Percentiles rank a stretch among this genome's conserved stretches.
These are phyloP conservation scores for Aspergillus egyptiacus DNA, from an alignment of 495 filamentous ascomycete genomes.

Conservation along the genomic window DNA sequence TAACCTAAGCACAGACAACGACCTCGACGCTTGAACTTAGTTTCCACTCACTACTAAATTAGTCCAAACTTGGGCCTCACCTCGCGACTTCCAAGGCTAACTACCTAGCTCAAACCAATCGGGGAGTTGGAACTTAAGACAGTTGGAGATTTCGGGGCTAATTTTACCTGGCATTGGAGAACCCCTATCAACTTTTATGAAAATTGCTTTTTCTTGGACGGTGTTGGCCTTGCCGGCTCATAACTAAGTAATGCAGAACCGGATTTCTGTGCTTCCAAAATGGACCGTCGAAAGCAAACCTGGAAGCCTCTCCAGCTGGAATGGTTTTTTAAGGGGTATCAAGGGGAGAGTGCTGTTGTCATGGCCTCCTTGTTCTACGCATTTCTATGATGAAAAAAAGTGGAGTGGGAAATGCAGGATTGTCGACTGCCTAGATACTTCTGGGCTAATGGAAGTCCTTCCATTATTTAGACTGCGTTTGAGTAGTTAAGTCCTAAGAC, in stretches of 20 bases:
- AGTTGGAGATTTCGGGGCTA: too few species aligned
- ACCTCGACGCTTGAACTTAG: too few species aligned
- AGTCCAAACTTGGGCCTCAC: too few species aligned
- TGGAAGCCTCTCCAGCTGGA: slow-evolving; percentile 4
- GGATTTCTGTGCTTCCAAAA: background rate
- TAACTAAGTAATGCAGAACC: background rate
- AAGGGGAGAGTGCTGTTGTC: too few species aligned
- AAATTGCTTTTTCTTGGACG: background rate
- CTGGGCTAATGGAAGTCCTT: too few species aligned
- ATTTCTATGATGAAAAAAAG: background rate
- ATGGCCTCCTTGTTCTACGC: too few species aligned
- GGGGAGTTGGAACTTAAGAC: background rate
- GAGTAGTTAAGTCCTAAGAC: too few species aligned
- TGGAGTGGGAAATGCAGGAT: slow-evolving; percentile 21
- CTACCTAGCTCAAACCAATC: background rate
- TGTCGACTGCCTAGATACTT: slow-evolving; percentile 9
- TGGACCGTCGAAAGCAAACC: background rate
- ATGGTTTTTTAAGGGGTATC: slow-evolving; percentile 6
- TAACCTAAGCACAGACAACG: too few species aligned
- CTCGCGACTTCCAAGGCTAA: background rate
- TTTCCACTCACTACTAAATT: background rate
- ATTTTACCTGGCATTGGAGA: too few species aligned
- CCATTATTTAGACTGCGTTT: too few species aligned
- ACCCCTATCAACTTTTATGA: too few species aligned
- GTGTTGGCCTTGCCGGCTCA: slow-evolving; percentile 1